Evolutionary conservation across 1,284 basidiomycete species (phyloP).

Genomic region (Tilletia indica): DNA sequence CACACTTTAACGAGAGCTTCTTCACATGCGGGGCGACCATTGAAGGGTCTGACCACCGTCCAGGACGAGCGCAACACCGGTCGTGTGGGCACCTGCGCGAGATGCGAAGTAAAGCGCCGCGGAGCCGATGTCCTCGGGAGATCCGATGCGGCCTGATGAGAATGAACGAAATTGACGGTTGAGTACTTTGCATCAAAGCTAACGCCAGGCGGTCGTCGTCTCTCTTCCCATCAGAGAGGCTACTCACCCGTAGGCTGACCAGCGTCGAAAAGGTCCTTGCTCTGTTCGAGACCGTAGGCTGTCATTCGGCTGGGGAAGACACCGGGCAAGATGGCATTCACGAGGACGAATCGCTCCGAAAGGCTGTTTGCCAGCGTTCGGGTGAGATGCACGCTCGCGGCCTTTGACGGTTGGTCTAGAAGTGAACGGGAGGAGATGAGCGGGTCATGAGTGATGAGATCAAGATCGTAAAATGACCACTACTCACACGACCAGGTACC

Average conservation of each 20-base stretch:
- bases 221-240: neutral
- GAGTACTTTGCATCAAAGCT: too few relatives aligned
- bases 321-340: conserved; percentile 79
- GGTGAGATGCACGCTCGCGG: conserved; percentile 74
- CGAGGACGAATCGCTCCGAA: conserved; percentile 59
- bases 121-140: conserved; percentile 72
- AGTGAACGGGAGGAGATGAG: neutral
- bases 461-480: too few relatives aligned
- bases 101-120: conserved; percentile 71
- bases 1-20: neutral
- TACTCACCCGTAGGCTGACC: conserved; percentile 45
- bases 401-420: conserved; percentile 66
- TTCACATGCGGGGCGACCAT: conserved; percentile 29
- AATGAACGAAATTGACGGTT: neutral
- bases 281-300: conserved; percentile 67
- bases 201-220: too few relatives aligned
- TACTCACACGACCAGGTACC: conserved; percentile 79
- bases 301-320: conserved; percentile 87
- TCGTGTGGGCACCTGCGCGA: conserved; percentile 70
- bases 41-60: conserved; percentile 65
- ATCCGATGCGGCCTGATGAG: conserved; percentile 63
- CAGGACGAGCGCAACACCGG: conserved; percentile 67
- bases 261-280: conserved; percentile 52
- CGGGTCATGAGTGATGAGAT: too few relatives aligned
- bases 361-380: conserved; percentile 71